These are phyloP conservation scores for Mitragyna speciosa DNA, from an alignment of 257 asterid genomes.

Conservation along the genomic window DNA sequence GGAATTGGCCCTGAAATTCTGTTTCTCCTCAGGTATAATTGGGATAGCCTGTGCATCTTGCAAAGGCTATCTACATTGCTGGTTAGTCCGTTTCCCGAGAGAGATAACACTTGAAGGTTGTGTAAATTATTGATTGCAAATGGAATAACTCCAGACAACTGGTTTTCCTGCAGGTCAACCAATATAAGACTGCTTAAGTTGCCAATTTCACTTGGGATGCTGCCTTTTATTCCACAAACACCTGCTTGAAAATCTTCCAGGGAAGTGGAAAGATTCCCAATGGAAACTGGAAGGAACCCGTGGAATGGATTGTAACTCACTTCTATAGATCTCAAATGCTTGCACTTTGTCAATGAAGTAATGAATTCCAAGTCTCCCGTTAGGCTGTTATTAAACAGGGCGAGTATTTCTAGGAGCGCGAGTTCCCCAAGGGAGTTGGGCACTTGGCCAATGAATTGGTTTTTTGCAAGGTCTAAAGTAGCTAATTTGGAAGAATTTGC, in stretches of 20 bases:
- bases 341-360: neutral
- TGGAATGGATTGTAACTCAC: neutral
- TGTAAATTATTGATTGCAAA: neutral
- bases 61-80: neutral
- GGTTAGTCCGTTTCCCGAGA: neutral
- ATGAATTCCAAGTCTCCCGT: neutral
- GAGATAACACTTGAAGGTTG: neutral
- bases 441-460: neutral
- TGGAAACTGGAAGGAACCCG: constrained; percentile 1
- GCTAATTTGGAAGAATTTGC: neutral
- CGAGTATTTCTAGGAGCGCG: neutral
- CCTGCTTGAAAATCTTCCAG: neutral
- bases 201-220: neutral
- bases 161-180: neutral
- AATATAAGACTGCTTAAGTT: neutral
- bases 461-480: neutral
- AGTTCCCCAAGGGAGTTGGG: constrained; percentile 8
- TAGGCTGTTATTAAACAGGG: neutral
- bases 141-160: neutral
- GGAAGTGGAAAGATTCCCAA: constrained; percentile 9
- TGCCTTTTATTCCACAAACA: neutral
- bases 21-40: neutral
- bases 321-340: neutral
- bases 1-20: neutral
- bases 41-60: too few species aligned